Evolutionary conservation across 345 rosid species (phyloP).

Genomic region (Rhodamnia argentea): DNA sequence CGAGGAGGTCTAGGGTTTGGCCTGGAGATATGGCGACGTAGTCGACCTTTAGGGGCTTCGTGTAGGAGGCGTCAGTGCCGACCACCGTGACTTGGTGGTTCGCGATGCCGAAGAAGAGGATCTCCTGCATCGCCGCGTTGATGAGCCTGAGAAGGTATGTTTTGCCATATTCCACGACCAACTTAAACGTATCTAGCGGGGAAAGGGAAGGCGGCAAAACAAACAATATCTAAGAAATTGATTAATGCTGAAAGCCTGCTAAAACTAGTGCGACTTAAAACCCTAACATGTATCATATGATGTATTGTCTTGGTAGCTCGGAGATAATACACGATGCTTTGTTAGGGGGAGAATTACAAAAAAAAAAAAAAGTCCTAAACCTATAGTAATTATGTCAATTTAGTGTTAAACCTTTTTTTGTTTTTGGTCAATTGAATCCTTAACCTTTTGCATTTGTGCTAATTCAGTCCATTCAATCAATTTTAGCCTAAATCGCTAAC

Average conservation of each 20-base stretch:
- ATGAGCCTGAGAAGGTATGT: constrained; percentile 27
- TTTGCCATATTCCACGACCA: constrained; percentile 20
- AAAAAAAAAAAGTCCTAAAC: too few relatives aligned
- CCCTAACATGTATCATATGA: neutral
- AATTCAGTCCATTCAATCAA: too few relatives aligned
- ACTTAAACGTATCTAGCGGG: constrained; percentile 10
- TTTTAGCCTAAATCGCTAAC: too few relatives aligned
- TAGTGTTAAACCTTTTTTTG: too few relatives aligned
- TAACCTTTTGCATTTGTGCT: too few relatives aligned
- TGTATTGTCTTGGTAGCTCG: neutral
- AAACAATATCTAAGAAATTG: too few relatives aligned
- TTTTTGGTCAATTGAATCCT: too few relatives aligned
- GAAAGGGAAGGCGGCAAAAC: neutral
- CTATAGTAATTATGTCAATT: too few relatives aligned
- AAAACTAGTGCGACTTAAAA: too few relatives aligned
- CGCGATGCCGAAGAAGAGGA: constrained; percentile 25
- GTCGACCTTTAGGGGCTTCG: constrained; percentile 20
- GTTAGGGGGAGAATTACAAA: too few relatives aligned
- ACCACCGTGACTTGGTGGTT: constrained; percentile 31
- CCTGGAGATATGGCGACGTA: constrained; percentile 46
- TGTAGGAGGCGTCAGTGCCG: constrained; percentile 36
- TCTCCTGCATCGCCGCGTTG: constrained; percentile 18
- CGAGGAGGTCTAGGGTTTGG: constrained; percentile 39
- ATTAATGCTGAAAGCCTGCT: neutral
- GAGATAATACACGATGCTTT: too few relatives aligned